A percentile compares a stretch with the other conserved stretches of the same genome.
Conservation (phyloP, 2,329 filamentous ascomycete species). For the Diaporthe vaccinii region DNA sequence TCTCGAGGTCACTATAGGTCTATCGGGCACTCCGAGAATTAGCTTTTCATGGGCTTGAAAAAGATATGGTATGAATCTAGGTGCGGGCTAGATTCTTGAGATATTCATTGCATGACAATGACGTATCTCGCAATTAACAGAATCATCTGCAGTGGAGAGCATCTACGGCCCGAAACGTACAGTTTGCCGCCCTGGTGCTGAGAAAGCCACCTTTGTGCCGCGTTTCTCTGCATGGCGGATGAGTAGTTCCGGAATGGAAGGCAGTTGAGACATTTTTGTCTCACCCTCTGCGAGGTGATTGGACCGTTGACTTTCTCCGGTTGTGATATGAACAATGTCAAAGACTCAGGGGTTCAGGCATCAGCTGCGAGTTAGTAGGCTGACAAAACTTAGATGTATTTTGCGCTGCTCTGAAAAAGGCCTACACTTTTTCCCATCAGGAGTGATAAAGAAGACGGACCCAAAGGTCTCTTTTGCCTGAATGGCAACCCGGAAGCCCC, state of each 20-base stretch:
- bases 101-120: background rate
- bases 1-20: conserved; percentile 20
- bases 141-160: too few relatives aligned
- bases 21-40: background rate
- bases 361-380: background rate
- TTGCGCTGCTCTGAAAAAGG: background rate
- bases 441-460: background rate
- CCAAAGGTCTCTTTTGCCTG: background rate
- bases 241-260: conserved; percentile 15
- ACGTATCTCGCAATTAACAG: background rate
- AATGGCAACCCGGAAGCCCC: background rate
- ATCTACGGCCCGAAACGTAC: background rate
- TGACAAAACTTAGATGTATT: background rate
- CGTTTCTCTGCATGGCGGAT: conserved; percentile 12
- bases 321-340: background rate
- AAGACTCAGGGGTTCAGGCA: background rate
- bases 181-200: background rate
- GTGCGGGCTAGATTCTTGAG: fast-evolving
- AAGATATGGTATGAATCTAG: too few relatives aligned
- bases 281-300: background rate
- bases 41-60: background rate
- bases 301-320: too few relatives aligned
- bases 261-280: conserved; percentile 11
- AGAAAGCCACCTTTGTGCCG: conserved; percentile 19
- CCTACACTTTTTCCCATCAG: too few relatives aligned